Evolutionary conservation across 768 basidiomycete genomes (phyloP), one percentile per base, ranked within the genome.

Genomic region (Serendipita sp.): DNA sequence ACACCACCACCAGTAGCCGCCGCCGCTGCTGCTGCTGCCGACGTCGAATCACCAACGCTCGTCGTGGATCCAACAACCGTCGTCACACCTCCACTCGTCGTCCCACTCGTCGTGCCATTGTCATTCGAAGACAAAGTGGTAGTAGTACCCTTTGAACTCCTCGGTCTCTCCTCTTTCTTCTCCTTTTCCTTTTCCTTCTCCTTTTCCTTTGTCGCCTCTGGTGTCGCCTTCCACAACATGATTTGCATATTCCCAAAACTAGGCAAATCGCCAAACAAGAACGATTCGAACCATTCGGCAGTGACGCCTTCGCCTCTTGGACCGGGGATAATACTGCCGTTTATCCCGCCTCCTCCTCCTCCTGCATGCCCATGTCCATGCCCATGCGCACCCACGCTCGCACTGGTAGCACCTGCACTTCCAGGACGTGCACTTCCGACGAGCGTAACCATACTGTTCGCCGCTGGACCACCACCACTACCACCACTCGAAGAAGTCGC

Each of bases 281-380:
- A 92, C 46, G 70, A 76, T 74, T 94, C 91, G 67, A 89, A 86
- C 91, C 91, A 94, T 70, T 89, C 85, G 0, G 56, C 56, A 36
- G 28, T 11, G 16, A 38, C 56, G 0, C 56, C 36, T 13, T 41
- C 41, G 13, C 41, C 41, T 7, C 13, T 5, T 7, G 41, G 41
- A 41, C 41, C 41, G 0, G 41, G 41, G 41, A 41, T 41, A 13
- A 41, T 41, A 41, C 41, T 41, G 7, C 41, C 41, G 7, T 5
- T 5, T 7, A 13, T 13, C 5, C 41, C 41, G 13, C 41, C 41
- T 7, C 41, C 41, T 7, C 41, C 13, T 41, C 41, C 38, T 7
- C 38, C 41, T 41, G 41, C 41, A 41, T 13, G 5, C 41, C 7
- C 41, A 5, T 5, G 41, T 13, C 41, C 13, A 5, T 13, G 41